Evolutionary conservation across 345 rosid genomes (phyloP), one percentile per base, ranked within the genome.

Genomic region (Tarenaya hassleriana): DNA sequence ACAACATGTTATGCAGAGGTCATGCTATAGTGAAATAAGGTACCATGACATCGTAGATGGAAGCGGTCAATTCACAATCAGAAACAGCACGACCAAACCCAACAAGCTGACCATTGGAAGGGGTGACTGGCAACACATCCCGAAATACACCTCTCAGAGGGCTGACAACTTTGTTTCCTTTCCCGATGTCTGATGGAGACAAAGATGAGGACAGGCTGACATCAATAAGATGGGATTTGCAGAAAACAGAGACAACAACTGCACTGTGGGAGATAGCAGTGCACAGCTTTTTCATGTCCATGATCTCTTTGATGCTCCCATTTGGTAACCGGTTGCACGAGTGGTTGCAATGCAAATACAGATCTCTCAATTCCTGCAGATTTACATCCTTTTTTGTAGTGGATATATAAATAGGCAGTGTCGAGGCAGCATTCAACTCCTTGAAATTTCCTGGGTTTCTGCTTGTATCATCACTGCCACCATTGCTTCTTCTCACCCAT

Each of bases 81-180:
- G 96, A 84, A 64, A 87, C 83, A 3, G 86, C 96, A 32, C 95
- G 80, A 29, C 95, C 95, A 31, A 91, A 82, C 17, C 92, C 98
- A 47, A 91, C 89, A 38, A 87, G 71, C 64, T 61, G 32, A 14
- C 81, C 82, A 41, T 67, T 63, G 21, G 68, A 63, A 52, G 95
- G 94, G 27, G 58, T 73, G 31, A 75, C 74, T 9, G 81, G 83
- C 61, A 62, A 10, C 46, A 69, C 48, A 52, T 61, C 69, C 46
- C 54, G 74, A 61, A 83, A 50, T 47, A 83, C 46, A 39, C 65
- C 70, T 39, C 76, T 55, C 6, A 72, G 46, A 16, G 69, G 46
- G 49, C 77, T 72, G 56, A 19, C 40, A 38, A n/a, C 59, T 34
- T 64, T 62, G 43, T 56, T 52, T 33, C 54, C 62, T 54, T 10